These are phyloP conservation scores for Euclidium syriacum DNA, from an alignment of 345 rosid genomes.

Conservation along the genomic window DNA sequence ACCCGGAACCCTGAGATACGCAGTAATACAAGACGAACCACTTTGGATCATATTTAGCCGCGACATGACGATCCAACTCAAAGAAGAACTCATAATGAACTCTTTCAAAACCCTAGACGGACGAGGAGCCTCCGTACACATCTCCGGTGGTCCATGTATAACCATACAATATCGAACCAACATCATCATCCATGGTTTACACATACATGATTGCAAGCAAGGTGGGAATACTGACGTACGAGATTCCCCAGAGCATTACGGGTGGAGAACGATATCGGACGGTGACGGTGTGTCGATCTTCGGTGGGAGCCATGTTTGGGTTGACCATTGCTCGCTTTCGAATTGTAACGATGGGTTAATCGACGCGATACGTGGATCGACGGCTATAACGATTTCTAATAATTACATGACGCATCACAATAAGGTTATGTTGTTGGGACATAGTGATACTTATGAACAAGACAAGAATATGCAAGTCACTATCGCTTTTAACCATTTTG, in stretches of 20 bases:
- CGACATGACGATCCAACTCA: slow-evolving; percentile 70
- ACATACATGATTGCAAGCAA: slow-evolving; percentile 77
- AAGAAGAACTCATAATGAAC: slow-evolving; percentile 79
- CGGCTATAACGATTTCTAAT: slow-evolving; percentile 71
- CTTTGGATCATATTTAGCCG: slow-evolving; percentile 68
- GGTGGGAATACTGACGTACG: slow-evolving; percentile 80
- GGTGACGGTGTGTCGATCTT: slow-evolving; percentile 81
- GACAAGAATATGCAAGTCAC: slow-evolving; percentile 90
- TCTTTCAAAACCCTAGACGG: slow-evolving; percentile 83
- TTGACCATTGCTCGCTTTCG: slow-evolving; percentile 69
- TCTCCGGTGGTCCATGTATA: slow-evolving; percentile 82
- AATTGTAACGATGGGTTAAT: slow-evolving; percentile 68
- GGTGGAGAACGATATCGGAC: slow-evolving; percentile 67
- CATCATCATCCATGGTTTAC: slow-evolving; percentile 63
- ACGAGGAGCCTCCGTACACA: slow-evolving; percentile 73
- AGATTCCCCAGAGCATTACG: slow-evolving; percentile 59
- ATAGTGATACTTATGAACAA: slow-evolving; percentile 54
- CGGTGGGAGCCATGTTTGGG: slow-evolving; percentile 81
- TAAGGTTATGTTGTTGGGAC: slow-evolving; percentile 76
- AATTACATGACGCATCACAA: slow-evolving; percentile 80
- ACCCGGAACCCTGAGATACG: slow-evolving; percentile 66
- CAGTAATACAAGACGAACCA: slow-evolving; percentile 66
- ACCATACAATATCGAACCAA: slow-evolving; percentile 70
- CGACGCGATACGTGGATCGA: slow-evolving; percentile 72
- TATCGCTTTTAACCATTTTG: slow-evolving; percentile 82